Base-by-base conservation (phyloP, 2,329 filamentous ascomycete genomes). In the Alternaria sp. region DNA sequence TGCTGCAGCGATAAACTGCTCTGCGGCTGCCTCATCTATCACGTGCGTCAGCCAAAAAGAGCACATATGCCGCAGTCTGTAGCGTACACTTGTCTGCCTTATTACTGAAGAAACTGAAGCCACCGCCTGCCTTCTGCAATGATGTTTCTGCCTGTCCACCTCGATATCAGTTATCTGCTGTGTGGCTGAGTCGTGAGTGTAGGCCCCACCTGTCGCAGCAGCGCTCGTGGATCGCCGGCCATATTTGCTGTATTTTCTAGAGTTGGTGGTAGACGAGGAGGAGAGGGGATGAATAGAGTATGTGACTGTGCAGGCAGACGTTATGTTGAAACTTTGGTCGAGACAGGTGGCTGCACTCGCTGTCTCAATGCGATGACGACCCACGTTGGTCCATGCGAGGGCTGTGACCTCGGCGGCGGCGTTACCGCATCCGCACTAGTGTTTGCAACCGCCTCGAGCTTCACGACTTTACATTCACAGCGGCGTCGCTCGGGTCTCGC, bases 61-160 rank as follows among this genome's bases (percentile, higher is more conserved):
- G 26, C 55, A 25, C 23, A 10, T 14, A 21, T 50, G 21, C 9
- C 10, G 18, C 55, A 18, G 11, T 60, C 51, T 23, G 21, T 21
- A 23, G 18, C 68, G 21, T 75, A 79, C 78, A 94, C 82, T 97
- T 98, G 68, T 97, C 94, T 74, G 92, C 87, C 62, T 90, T 88
- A 49, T 92, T 92, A 46, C 94, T 92, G 74, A 99, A 97, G 82
- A 97, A 89, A 79, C 90, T 92, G 83, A 97, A 97, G 73, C 94
- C 94, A 26, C 91, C 85, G 20, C 88, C 85, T 44, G 95, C 94
- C 71, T 90, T 85, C 73, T 89, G 83, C 25, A 92, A 87, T 56
- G 89, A 87, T 84, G 96, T 97, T 77, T 97, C 93, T 83, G 96
- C 96, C 94, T 97, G 79, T 70, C 65, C 57, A 66, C 71, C 63